Evolutionary conservation across 164 flowering plant genomes (phyloP).

Genomic region (Vitis rupestris): DNA sequence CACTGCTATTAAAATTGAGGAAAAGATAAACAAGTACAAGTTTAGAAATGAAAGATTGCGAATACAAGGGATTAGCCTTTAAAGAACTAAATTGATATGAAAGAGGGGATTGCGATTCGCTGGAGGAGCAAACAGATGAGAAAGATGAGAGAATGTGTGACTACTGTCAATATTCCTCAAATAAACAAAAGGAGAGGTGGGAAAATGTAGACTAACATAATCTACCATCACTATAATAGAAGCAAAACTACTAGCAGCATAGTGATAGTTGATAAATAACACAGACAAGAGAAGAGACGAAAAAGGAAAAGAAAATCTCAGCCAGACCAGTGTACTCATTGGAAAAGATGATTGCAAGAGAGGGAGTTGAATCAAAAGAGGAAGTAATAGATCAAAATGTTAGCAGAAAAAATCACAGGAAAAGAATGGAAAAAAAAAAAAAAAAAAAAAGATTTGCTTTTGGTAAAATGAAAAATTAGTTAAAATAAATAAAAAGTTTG

Average conservation of each 20-base stretch:
- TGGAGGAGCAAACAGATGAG: too few species aligned
- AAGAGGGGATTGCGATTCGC: too few species aligned
- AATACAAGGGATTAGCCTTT: too few species aligned
- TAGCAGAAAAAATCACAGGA: not conserved
- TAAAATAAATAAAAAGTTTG: not conserved
- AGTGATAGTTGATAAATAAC: not conserved
- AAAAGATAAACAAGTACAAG: not conserved
- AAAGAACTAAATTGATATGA: too few species aligned
- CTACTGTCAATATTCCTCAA: not conserved
- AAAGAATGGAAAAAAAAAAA: too few species aligned
- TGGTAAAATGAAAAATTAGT: too few species aligned
- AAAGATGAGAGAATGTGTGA: too few species aligned
- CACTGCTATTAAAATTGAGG: not conserved
- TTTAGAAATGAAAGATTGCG: too few species aligned
- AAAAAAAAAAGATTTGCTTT: too few species aligned
- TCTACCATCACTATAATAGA: not conserved
- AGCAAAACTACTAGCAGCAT: not conserved
- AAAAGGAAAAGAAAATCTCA: not conserved
- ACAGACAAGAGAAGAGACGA: not conserved
- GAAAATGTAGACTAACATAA: not conserved
- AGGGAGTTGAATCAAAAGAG: not conserved
- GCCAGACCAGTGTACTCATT: not conserved
- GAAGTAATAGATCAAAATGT: not conserved
- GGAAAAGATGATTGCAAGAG: not conserved
- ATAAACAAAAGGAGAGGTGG: not conserved